Evolutionary conservation across 1,139 yeast genomes (phyloP).

Genomic region (Kodamaea alishanica): DNA sequence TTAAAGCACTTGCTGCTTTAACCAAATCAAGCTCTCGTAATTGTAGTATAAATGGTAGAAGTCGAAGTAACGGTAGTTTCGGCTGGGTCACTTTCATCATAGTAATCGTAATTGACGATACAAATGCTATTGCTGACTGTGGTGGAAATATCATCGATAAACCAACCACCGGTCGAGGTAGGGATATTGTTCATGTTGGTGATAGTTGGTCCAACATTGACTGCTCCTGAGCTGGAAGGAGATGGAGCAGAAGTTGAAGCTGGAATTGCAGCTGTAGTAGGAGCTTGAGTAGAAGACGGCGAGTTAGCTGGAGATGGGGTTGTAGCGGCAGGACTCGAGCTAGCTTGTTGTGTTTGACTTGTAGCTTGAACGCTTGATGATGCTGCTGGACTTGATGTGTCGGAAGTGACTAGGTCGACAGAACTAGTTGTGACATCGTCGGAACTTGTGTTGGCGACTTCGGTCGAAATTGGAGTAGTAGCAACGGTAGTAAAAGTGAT

Average conservation of each 20-base stretch:
- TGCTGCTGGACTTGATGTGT: too few species aligned
- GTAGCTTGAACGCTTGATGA: too few species aligned
- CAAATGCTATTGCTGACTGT: constrained; percentile 35
- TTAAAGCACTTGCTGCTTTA: too few species aligned
- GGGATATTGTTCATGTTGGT: constrained; percentile 31
- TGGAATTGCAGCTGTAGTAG: constrained; percentile 10
- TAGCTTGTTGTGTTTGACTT: too few species aligned
- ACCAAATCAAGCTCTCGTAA: constrained; percentile 21
- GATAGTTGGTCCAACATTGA: constrained; percentile 27
- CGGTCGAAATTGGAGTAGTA: constrained; percentile 27
- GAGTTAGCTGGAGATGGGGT: constrained; percentile 5
- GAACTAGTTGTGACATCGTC: too few species aligned
- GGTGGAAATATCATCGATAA: constrained; percentile 37
- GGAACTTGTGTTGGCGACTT: neutral
- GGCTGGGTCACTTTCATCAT: constrained; percentile 29
- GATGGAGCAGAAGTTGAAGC: constrained; percentile 8
- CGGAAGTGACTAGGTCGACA: too few species aligned
- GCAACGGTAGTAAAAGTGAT: constrained; percentile 39
- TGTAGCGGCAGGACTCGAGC: constrained; percentile 8
- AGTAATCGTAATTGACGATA: constrained; percentile 43
- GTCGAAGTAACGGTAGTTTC: constrained; percentile 35
- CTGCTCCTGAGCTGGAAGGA: too few species aligned
- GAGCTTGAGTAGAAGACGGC: constrained; percentile 11
- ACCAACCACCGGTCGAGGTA: constrained; percentile 36
- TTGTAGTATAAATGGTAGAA: constrained; percentile 36